These are phyloP conservation scores for Malassezia equina DNA, from an alignment of 1,284 basidiomycete genomes.

Conservation along the genomic window DNA sequence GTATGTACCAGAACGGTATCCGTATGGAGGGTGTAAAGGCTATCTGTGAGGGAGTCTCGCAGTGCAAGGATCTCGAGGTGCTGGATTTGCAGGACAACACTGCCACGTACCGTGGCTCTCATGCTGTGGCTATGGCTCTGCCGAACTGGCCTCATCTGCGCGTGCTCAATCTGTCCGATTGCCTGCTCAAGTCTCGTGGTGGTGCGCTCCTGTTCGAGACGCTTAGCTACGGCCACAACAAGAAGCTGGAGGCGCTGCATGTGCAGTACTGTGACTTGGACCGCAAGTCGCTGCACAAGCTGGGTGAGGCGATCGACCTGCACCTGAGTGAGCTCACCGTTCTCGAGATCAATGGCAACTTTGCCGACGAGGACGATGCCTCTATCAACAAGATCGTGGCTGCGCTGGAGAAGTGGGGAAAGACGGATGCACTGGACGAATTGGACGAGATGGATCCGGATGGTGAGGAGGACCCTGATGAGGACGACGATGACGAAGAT, in stretches of 20 bases:
- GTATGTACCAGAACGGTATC: constrained; percentile 95
- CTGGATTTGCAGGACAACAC: constrained; percentile 96
- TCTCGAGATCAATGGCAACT: constrained; percentile 47
- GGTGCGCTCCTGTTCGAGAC: constrained; percentile 33
- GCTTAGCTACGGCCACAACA: constrained; percentile 30
- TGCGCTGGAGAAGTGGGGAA: constrained; percentile 32
- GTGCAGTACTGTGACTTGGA: constrained; percentile 44
- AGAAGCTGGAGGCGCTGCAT: constrained; percentile 31
- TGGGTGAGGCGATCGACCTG: constrained; percentile 30
- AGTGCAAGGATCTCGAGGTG: constrained; percentile 61
- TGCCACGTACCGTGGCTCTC: constrained; percentile 63
- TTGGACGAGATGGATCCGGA: constrained; percentile 46
- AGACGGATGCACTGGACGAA: constrained; percentile 34
- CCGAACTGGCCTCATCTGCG: constrained; percentile 60
- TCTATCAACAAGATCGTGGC: constrained; percentile 34
- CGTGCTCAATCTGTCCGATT: constrained; percentile 81
- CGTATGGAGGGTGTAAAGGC: constrained; percentile 82
- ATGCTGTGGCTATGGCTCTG: constrained; percentile 66
- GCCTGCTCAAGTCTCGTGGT: constrained; percentile 63
- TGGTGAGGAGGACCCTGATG: constrained; percentile 40
- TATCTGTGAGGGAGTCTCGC: constrained; percentile 64
- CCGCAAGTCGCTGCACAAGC: constrained; percentile 28
- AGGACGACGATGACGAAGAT: constrained; percentile 27
- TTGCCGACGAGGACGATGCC: constrained; percentile 45
- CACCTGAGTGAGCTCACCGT: constrained; percentile 24